A percentile compares a stretch with the other conserved stretches of the same genome.
Evolutionary conservation across 1,284 basidiomycete species (phyloP).

Genomic region (Volvariella surrecta): DNA sequence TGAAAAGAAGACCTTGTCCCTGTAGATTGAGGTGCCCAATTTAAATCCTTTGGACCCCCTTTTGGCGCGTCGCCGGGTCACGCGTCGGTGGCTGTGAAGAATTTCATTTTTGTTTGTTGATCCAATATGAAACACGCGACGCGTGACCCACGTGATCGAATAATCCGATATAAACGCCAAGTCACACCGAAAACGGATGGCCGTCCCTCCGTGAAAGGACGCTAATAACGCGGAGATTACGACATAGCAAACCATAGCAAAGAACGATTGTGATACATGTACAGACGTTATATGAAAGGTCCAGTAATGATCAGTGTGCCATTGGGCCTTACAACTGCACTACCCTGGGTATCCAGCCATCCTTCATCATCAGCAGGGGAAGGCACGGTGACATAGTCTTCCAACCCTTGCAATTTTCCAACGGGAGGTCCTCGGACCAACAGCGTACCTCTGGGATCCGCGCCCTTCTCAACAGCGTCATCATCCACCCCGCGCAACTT

Average conservation of each 20-base stretch:
- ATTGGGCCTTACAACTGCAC: slow-evolving; percentile 47
- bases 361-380: slow-evolving; percentile 30
- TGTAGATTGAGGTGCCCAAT: slow-evolving; percentile 16
- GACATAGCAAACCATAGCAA: no score
- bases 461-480: slow-evolving; percentile 48
- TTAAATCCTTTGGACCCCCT: slow-evolving; percentile 17
- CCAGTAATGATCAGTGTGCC: slow-evolving; percentile 45
- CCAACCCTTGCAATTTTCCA: slow-evolving; percentile 36
- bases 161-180: no score
- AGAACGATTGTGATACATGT: no score
- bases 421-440: slow-evolving; percentile 46
- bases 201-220: no score
- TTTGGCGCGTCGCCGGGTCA: slow-evolving; percentile 15
- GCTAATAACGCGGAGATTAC: no score
- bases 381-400: slow-evolving; percentile 30
- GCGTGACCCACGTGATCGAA: slow-evolving; percentile 12
- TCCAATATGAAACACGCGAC: slow-evolving; percentile 14
- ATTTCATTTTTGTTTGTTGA: slow-evolving; percentile 29
- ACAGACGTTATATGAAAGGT: no score
- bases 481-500: slow-evolving; percentile 63
- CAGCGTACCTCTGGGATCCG: slow-evolving; percentile 43
- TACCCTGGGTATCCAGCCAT: slow-evolving; percentile 42
- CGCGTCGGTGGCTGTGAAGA: slow-evolving; percentile 26
- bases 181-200: no score
- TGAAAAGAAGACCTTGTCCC: slow-evolving; percentile 12